phyloP scores from a whole-genome alignment of 495 filamentous ascomycete species.

The Penicillium angulare region DNA sequence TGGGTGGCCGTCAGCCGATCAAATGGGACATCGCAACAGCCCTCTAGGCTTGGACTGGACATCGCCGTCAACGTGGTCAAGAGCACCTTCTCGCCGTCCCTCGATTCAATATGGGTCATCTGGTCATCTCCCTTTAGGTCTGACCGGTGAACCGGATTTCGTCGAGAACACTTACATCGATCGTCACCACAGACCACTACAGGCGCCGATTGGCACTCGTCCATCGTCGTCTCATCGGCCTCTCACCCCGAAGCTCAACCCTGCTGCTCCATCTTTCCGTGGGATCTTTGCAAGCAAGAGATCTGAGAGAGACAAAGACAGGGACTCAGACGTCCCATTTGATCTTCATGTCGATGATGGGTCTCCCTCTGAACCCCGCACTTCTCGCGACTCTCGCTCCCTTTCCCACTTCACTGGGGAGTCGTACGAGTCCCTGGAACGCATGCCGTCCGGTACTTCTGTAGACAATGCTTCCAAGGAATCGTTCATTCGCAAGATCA shows the following conservation, averaged over 20 bases:
- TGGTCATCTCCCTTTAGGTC: conserved; percentile 50
- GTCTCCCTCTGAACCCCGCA: conserved; percentile 61
- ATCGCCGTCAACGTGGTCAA: conserved; percentile 53
- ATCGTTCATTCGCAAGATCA: conserved; percentile 68
- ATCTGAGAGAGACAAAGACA: conserved; percentile 35
- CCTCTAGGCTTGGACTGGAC: conserved; percentile 60
- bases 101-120: conserved; percentile 57
- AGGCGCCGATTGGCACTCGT: conserved; percentile 55
- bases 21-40: conserved; percentile 48
- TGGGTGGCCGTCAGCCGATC: conserved; percentile 59
- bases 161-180: conserved; percentile 42
- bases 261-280: conserved; percentile 59
- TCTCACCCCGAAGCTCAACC: conserved; percentile 59
- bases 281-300: conserved; percentile 46
- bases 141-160: conserved; percentile 48
- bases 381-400: conserved; percentile 63
- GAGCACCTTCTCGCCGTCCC: conserved; percentile 53
- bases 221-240: conserved; percentile 54
- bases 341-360: conserved; percentile 47
- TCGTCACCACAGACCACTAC: conserved; percentile 45
- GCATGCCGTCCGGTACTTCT: conserved; percentile 62
- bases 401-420: conserved; percentile 65
- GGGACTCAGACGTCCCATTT: conserved; percentile 31
- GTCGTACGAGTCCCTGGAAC: conserved; percentile 73
- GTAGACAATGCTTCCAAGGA: conserved; percentile 62